Evolutionary conservation across 352 stramenopile species (phyloP), one percentile per base, ranked within the genome.

Genomic region (Pythium aristosporum): DNA sequence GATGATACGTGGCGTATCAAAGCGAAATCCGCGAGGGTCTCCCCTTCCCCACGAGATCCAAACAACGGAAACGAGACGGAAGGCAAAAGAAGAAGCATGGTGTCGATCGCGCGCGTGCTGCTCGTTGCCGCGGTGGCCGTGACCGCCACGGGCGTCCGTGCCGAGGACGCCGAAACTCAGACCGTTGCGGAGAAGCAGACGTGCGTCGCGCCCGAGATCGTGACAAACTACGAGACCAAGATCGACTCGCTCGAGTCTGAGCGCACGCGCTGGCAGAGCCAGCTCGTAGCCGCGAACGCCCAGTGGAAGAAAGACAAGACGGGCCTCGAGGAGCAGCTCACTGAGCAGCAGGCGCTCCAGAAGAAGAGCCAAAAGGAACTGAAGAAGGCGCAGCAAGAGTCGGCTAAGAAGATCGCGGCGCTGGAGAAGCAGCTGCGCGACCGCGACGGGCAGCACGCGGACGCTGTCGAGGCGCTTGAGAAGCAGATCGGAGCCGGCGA

Each of bases 201-300:
- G 28, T 79, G 63, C 36, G 52, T 79, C 5, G 69, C 71, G 8
- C 82, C 80, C 4, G 66, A 75, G 15, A 58, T 73, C n/a, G 70
- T 88, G 3, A 50, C 64, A 13, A 63, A 61, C n/a, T 72, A 75
- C 13, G 77, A 91, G 65, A 57, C 63, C 15, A 76, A 88, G 69
- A 67, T 91, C 32, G 49, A 57, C 13, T 60, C 63, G 20, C 69
- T 91, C 15, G 57, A 87, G 58, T 47, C 68, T 10, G 63, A 75
- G 25, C 84, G 80, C 56, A 41, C 63, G 5, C 67, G 73, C 61
- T 71, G 80, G 60, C 30, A 77, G 58, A 71, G 69, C 21, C 72
- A 78, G 20, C 59, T 89, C 23, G 71, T 84, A 23, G 62, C 67
- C 1, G 74, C 76, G 15, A 52, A 57, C 41, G 64, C 63, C 13